These are phyloP conservation scores for Tolypocladium sp. DNA, from an alignment of 2,329 filamentous ascomycete species.

Conservation along the genomic window DNA sequence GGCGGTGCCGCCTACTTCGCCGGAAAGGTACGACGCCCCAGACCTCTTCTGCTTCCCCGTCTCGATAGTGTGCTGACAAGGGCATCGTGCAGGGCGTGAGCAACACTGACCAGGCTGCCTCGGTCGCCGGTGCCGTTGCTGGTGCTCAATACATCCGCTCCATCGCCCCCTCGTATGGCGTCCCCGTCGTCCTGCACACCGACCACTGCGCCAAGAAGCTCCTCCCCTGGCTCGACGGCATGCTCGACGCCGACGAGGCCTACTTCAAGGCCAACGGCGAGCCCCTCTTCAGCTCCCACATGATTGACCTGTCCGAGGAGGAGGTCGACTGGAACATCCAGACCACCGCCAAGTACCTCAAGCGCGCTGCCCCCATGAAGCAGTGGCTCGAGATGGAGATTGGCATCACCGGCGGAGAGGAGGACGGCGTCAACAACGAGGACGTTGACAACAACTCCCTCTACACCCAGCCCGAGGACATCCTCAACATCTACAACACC, in stretches of 20 bases:
- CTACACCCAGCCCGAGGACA: conserved; percentile 97
- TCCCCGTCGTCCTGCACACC: conserved; percentile 91
- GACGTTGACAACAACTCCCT: conserved; percentile 92
- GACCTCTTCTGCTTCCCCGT: neutral
- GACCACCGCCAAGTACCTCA: conserved; percentile 86
- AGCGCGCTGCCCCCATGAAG: conserved; percentile 93
- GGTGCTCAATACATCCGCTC: conserved; percentile 89
- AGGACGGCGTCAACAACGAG: conserved; percentile 98
- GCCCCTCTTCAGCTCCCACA: conserved; percentile 93
- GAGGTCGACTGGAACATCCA: conserved; percentile 80
- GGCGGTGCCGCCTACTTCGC: conserved; percentile 91
- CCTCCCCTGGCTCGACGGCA: conserved; percentile 92
- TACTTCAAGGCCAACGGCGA: conserved; percentile 92
- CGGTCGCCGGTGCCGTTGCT: conserved; percentile 79
- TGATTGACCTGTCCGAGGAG: conserved; percentile 97
- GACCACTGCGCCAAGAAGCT: conserved; percentile 99
- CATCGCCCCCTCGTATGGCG: conserved; percentile 75
- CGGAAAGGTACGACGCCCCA: conserved; percentile 53
- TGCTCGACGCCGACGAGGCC: conserved; percentile 86
- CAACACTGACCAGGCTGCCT: conserved; percentile 76
- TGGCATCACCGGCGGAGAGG: conserved; percentile 87
- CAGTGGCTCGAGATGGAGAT: conserved; percentile 98
- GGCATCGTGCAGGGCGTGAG: conserved; percentile 50
- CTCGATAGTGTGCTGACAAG: neutral
- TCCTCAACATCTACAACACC: conserved; percentile 82